phyloP scores from a whole-genome alignment of 2,329 filamentous ascomycete species.

The Claviceps paspali region DNA sequence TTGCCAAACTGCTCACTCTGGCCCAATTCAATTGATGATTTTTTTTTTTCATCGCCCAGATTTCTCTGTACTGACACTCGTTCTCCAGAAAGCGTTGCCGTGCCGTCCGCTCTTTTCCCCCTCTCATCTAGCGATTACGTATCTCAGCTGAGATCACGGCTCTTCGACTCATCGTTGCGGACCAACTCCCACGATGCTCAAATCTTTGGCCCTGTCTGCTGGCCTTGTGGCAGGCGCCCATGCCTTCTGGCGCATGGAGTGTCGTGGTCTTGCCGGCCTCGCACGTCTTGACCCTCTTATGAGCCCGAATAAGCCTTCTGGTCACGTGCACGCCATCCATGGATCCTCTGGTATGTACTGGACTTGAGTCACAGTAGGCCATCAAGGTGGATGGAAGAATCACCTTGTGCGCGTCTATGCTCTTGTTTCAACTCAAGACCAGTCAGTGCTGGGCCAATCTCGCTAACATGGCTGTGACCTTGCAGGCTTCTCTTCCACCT shows the following conservation, averaged over 20 bases:
- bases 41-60: no score
- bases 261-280: conserved; percentile 52
- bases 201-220: conserved; percentile 17
- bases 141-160: background rate
- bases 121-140: no score
- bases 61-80: conserved; percentile 8
- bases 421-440: no score
- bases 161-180: background rate
- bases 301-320: conserved; percentile 38
- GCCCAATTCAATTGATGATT: no score
- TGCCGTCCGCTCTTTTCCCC: conserved; percentile 21
- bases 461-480: background rate
- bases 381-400: no score
- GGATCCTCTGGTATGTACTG: conserved; percentile 57
- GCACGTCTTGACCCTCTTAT: conserved; percentile 68
- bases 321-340: conserved; percentile 61
- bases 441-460: no score
- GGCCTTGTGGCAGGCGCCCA: conserved; percentile 25
- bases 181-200: conserved; percentile 16
- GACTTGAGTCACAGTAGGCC: no score
- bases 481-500: conserved; percentile 48
- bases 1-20: no score
- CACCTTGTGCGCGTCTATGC: no score
- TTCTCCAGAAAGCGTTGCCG: conserved; percentile 18
- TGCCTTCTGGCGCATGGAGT: conserved; percentile 87